Evolutionary conservation across 1,139 yeast species (phyloP), one percentile per base, ranked within the genome.

Genomic region (Candida glucosophila): DNA sequence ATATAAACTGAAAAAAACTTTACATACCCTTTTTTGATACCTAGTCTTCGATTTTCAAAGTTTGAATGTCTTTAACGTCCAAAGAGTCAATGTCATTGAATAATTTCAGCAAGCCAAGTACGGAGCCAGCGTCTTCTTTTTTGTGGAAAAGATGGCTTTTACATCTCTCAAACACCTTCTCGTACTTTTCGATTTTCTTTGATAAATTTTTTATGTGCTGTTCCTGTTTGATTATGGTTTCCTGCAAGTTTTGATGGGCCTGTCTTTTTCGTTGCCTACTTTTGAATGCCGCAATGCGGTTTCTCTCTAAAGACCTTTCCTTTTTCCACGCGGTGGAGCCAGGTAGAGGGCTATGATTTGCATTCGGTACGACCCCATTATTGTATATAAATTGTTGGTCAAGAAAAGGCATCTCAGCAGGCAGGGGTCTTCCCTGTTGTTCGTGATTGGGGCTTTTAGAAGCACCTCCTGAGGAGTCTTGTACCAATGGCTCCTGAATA

Each of bases 261-360:
- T 75, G 72, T 39, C 78, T 79, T 54, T 78, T 79, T 22, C 88
- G 58, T 43, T 77, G 83, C 39, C 90, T 59, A 56, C 90, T 79
- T 42, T 77, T 78, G 8, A 80, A 73, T 0, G 88, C 88, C 1
- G 90, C 90, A 12, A 78, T 61, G 37, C 85, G 55, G 41, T 78
- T 78, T 40, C 88, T 54, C 44, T 77, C 88, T 32, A 78, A 51
- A 12, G 78, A 50, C 30, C 85, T 55, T 29, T 78, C 83, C 36
- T 75, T 70, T 41, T 78, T 78, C 86, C 85, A 80, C 0, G 83
- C 85, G 0, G 81, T 72, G 0, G 90, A 78, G 2, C 90, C 90
- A 0, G 86, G 86, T 12, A 76, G 69, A 2, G 83, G 80, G 1
- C 79, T 80, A 29, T 67, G 66, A 37, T 71, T 61, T 2, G 80